A percentile compares a stretch with the other conserved stretches of the same genome.
Conservation (phyloP, 306 rosid genomes). For the Inga leiocalycina region DNA sequence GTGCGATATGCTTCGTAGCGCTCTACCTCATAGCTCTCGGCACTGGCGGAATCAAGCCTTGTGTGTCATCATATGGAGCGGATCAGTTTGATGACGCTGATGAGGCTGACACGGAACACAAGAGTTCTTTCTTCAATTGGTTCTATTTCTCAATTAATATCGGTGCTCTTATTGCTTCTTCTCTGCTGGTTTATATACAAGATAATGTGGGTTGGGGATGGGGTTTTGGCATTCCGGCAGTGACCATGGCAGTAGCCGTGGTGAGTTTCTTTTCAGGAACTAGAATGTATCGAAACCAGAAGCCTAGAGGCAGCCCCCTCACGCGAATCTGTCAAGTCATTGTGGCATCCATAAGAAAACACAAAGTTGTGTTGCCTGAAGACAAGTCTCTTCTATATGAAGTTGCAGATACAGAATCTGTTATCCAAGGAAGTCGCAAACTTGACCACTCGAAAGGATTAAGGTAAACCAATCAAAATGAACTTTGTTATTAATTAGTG, state of each 20-base stretch:
- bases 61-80: slow-evolving; percentile 74
- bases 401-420: slow-evolving; percentile 55
- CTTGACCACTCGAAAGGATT: slow-evolving; percentile 63
- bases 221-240: slow-evolving; percentile 73
- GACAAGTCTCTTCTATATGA: slow-evolving; percentile 60
- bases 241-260: slow-evolving; percentile 63
- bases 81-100: slow-evolving; percentile 77
- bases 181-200: slow-evolving; percentile 68
- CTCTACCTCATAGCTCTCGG: slow-evolving; percentile 72
- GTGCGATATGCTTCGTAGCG: slow-evolving; percentile 49
- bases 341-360: slow-evolving; percentile 59
- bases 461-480: slow-evolving; percentile 34
- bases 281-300: slow-evolving; percentile 55
- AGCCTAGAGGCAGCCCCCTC: slow-evolving; percentile 69
- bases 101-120: slow-evolving; percentile 56
- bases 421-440: slow-evolving; percentile 72
- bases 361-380: slow-evolving; percentile 38
- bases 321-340: slow-evolving; percentile 62
- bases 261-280: slow-evolving; percentile 69
- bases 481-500: neutral
- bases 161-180: slow-evolving; percentile 66
- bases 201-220: slow-evolving; percentile 59
- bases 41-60: slow-evolving; percentile 84
- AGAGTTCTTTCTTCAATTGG: slow-evolving; percentile 78
- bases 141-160: slow-evolving; percentile 66